Conservation (phyloP, 371 early-diverging fungal genomes). For the Chytridiales sp. region DNA sequence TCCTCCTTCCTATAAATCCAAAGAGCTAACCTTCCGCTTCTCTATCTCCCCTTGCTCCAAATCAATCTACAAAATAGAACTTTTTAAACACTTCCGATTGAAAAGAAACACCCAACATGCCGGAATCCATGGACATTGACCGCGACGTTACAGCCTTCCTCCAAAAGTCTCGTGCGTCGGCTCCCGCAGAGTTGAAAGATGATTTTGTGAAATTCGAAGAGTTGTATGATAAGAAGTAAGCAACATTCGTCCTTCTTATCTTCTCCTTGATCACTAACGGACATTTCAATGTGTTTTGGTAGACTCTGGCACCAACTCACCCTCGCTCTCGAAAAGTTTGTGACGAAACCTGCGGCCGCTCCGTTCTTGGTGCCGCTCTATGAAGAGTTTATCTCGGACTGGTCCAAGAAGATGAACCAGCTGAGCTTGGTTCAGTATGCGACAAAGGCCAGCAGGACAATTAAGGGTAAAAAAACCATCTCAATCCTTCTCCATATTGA, state of each 20-base stretch:
- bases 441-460: constrained; percentile 71
- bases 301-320: constrained; percentile 98
- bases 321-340: constrained; percentile 69
- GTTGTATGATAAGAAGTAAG: constrained; percentile 91
- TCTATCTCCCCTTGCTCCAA: too few species aligned
- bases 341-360: constrained; percentile 72
- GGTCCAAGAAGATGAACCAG: constrained; percentile 91
- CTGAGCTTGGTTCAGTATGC: constrained; percentile 83
- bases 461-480: constrained; percentile 55
- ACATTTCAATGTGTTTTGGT: constrained; percentile 13
- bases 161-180: constrained; percentile 54
- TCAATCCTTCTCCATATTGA: constrained; percentile 9
- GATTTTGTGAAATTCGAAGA: constrained; percentile 82
- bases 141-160: constrained; percentile 76
- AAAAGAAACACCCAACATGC: too few species aligned
- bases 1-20: too few species aligned
- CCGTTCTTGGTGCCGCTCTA: constrained; percentile 79
- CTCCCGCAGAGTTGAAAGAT: constrained; percentile 66
- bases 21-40: too few species aligned
- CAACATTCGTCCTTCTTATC: neutral
- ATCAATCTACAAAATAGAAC: too few species aligned
- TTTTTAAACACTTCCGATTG: too few species aligned
- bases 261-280: neutral
- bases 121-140: constrained; percentile 77
- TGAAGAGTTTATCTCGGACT: constrained; percentile 87